Evolutionary conservation across 768 basidiomycete genomes (phyloP).

Genomic region (Royoungia palumana): DNA sequence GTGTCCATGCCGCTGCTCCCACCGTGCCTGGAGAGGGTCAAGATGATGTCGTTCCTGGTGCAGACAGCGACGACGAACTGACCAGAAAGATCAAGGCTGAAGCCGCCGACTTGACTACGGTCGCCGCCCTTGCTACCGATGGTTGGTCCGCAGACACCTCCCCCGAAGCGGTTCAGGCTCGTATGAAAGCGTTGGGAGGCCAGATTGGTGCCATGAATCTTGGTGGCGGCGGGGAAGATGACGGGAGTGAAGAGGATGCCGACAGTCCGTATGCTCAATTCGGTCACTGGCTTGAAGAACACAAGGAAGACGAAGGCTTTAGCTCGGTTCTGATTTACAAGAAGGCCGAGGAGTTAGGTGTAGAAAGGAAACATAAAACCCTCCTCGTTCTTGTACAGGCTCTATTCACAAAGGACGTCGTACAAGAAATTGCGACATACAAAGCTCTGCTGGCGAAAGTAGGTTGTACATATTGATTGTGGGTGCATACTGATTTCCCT

Average conservation of each 20-base stretch:
- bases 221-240: conserved; percentile 66
- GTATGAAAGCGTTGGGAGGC: conserved; percentile 67
- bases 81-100: conserved; percentile 91
- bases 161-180: conserved; percentile 81
- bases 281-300: conserved; percentile 82
- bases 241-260: conserved; percentile 82
- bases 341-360: conserved; percentile 86
- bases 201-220: conserved; percentile 51
- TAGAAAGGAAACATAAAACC: conserved; percentile 94
- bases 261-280: conserved; percentile 86
- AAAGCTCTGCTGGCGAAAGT: conserved; percentile 72
- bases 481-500: conserved; percentile 4
- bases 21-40: conserved; percentile 40
- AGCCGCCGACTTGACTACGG: conserved; percentile 68
- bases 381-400: conserved; percentile 79
- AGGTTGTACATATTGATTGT: not conserved
- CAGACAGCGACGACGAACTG: conserved; percentile 83
- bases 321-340: conserved; percentile 69
- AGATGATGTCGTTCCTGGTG: conserved; percentile 44
- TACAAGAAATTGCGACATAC: conserved; percentile 62
- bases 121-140: conserved; percentile 60
- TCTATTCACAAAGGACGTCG: conserved; percentile 73
- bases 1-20: conserved; percentile 37
- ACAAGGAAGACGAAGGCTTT: conserved; percentile 37
- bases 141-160: conserved; percentile 95